Evolutionary conservation across 2,329 filamentous ascomycete genomes (phyloP).

Genomic region (Epichloe aotearoae): DNA sequence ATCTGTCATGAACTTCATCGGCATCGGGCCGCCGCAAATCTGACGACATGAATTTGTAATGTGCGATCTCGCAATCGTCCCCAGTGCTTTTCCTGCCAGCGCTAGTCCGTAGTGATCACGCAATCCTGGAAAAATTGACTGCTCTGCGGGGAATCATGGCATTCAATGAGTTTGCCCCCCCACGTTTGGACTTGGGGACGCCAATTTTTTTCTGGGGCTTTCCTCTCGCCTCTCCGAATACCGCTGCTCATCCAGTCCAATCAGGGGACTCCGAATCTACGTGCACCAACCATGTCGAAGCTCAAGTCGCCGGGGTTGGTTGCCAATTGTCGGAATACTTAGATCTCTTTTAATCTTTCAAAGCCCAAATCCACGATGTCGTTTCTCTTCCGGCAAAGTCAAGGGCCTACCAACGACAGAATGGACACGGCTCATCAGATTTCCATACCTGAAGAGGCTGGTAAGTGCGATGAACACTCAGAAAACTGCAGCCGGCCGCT

Average conservation of each 20-base stretch:
- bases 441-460: conserved; percentile 50
- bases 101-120: conserved; percentile 19
- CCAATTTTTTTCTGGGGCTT: neutral
- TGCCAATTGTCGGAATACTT: no score
- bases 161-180: neutral
- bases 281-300: neutral
- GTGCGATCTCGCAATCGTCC: conserved; percentile 12
- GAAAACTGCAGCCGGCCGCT: neutral
- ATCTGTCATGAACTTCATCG: neutral
- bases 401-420: conserved; percentile 15
- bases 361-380: conserved; percentile 15
- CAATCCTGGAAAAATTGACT: conserved; percentile 17
- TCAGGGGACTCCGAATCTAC: no score
- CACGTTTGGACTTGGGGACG: neutral
- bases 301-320: neutral
- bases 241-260: neutral
- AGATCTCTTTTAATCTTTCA: neutral
- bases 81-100: conserved; percentile 5
- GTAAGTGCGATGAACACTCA: conserved; percentile 29
- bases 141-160: conserved; percentile 12
- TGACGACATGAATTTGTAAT: conserved; percentile 13
- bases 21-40: conserved; percentile 8
- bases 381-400: conserved; percentile 20
- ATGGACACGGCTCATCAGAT: conserved; percentile 34
- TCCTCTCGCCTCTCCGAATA: neutral